phyloP scores from a whole-genome alignment of 2,329 filamentous ascomycete species.

The Fusarium lyarnte region DNA sequence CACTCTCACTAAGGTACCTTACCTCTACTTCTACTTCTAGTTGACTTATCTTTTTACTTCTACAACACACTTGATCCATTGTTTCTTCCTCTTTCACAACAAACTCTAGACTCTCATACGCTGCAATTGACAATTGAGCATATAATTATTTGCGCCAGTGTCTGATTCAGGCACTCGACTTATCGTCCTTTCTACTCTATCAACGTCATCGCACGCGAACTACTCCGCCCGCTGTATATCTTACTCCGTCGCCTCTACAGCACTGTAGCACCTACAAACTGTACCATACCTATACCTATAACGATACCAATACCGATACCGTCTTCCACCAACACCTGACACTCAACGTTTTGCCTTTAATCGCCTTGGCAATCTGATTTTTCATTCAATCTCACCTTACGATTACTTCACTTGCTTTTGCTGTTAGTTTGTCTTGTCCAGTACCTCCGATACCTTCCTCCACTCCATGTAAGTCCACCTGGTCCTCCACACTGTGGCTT shows the following conservation, averaged over 20 bases:
- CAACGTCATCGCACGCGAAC: conserved; percentile 35
- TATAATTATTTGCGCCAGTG: conserved; percentile 4
- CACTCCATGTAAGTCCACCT: background rate
- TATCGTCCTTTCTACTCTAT: conserved; percentile 2
- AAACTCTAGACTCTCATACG: conserved; percentile 22
- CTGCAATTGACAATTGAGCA: conserved; percentile 16
- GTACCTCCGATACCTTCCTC: background rate
- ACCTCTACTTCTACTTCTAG: conserved; percentile 1
- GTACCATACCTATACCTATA: conserved; percentile 4
- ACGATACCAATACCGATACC: conserved; percentile 17
- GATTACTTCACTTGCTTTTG: conserved; percentile 15
- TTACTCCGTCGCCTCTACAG: background rate
- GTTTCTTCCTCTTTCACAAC: conserved; percentile 32
- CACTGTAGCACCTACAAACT: conserved; percentile 1
- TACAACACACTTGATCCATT: conserved; percentile 21
- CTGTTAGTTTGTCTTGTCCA: conserved; percentile 23
- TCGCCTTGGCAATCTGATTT: conserved; percentile 38
- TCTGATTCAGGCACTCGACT: conserved; percentile 6
- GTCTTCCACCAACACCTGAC: conserved; percentile 29
- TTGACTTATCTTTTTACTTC: conserved; percentile 10
- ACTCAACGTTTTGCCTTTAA: conserved; percentile 36
- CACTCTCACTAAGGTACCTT: background rate
- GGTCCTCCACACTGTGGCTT: conserved; percentile 22
- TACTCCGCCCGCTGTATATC: conserved; percentile 6
- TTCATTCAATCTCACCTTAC: conserved; percentile 21